Evolutionary conservation across 306 rosid genomes (phyloP), one percentile per base, ranked within the genome.

Genomic region (Inga laurina): DNA sequence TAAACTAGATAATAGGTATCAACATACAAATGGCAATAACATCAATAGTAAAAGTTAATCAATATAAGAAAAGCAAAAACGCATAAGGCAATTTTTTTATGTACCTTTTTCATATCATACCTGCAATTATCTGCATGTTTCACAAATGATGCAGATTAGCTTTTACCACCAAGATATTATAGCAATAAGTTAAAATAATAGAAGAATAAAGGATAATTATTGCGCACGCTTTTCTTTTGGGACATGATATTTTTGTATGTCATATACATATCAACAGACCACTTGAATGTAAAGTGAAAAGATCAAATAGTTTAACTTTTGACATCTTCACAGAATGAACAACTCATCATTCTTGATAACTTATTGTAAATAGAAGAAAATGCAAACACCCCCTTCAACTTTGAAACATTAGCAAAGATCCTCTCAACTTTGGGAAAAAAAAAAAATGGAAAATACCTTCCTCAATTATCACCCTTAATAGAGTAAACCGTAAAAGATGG

Each of bases 21-120:
- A n/a, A 76, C 75, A 34, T n/a, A 18, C 34, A 34, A 51, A 21
- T 57, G 24, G n/a, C 27, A 44, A 24, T 43, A 16, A 48, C 59
- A 67, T 32, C 71, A 37, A 82, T 30, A 77, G 51, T 14, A 70
- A 21, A 48, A 15, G 22, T 19, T 83, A 22, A 27, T 61, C 43
- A 57, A 59, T 66, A 35, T 30, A 66, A 46, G 76, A 65, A 30
- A 14, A 46, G 5, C 37, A 39, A 10, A 81, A 79, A 65, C 18
- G 18, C 68, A 11, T 32, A 80, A 81, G 79, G 85, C 45, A 39
- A 61, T 54, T 37, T 61, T 37, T 61, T 61, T 74, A 49, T 69
- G 39, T 93, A 93, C 98, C 98, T 95, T 90, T 74, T 86, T 85
- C 94, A 95, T 90, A 85, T 95, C 92, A 74, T 91, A 89, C 73